phyloP scores from a whole-genome alignment of 805 yeast species.

The Saturnispora zaruensis region DNA sequence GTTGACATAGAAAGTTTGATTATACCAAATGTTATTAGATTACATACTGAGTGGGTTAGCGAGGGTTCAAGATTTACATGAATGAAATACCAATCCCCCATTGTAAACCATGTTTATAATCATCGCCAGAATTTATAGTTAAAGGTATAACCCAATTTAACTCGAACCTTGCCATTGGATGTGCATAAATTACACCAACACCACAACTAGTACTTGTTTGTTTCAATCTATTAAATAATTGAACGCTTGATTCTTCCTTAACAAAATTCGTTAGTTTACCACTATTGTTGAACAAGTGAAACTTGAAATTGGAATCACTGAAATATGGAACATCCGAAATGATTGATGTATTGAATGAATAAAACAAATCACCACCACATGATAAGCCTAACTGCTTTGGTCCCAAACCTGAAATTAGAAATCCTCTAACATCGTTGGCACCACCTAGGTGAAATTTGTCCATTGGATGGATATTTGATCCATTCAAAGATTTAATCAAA shows the following conservation, averaged over 20 bases:
- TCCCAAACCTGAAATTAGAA: conserved; percentile 43
- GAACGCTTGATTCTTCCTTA: conserved; percentile 1
- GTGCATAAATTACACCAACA: conserved; percentile 42
- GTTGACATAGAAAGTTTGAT: conserved; percentile 72
- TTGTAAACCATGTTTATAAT: conserved; percentile 44
- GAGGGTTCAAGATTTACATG: conserved; percentile 27
- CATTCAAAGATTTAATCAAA: conserved; percentile 15
- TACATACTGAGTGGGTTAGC: conserved; percentile 58
- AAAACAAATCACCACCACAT: conserved; percentile 45
- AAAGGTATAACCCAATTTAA: conserved; percentile 47
- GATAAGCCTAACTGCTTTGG: conserved; percentile 43
- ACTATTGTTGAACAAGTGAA: conserved; percentile 40
- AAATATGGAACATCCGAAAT: conserved; percentile 37
- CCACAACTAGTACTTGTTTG: conserved; percentile 31
- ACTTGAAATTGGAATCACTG: conserved; percentile 37
- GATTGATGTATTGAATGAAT: conserved; percentile 38
- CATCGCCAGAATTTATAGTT: conserved; percentile 36
- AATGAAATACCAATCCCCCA: conserved; percentile 55
- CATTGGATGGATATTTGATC: conserved; percentile 30
- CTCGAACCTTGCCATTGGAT: conserved; percentile 52
- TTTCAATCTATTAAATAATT: conserved; percentile 6
- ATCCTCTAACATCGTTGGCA: conserved; percentile 49
- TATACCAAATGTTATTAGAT: conserved; percentile 63
- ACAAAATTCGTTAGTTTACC: conserved; percentile 35
- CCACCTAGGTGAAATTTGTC: conserved; percentile 54